Evolutionary conservation across 2,329 filamentous ascomycete species (phyloP).

Genomic region (Colletotrichum acutatum): DNA sequence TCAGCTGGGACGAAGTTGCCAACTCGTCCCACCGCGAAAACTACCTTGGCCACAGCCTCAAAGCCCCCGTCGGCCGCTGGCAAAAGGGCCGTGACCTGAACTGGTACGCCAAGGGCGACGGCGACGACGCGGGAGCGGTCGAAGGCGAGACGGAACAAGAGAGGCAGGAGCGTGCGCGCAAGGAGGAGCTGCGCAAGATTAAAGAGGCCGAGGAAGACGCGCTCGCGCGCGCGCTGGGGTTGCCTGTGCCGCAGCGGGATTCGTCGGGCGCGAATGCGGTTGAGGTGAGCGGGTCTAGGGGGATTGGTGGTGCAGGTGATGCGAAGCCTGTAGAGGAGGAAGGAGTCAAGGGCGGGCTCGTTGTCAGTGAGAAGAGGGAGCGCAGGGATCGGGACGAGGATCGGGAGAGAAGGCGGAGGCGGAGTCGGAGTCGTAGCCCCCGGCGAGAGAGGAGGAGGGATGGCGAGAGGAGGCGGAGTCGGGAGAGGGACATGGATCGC

Average conservation of each 20-base stretch:
- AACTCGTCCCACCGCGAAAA: constrained; percentile 89
- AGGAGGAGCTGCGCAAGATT: constrained; percentile 81
- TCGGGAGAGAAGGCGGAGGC: constrained; percentile 46
- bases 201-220: constrained; percentile 96
- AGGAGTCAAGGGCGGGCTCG: constrained; percentile 20
- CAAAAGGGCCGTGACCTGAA: constrained; percentile 78
- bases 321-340: constrained; percentile 38
- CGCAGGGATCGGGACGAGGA: constrained; percentile 43
- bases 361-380: constrained; percentile 38
- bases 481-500: constrained; percentile 9
- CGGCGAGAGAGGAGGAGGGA: constrained; percentile 41
- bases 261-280: constrained; percentile 75
- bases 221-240: constrained; percentile 82
- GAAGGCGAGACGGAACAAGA: constrained; percentile 69
- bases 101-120: constrained; percentile 71
- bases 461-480: constrained; percentile 37
- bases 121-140: constrained; percentile 57
- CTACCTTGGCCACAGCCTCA: constrained; percentile 88
- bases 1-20: constrained; percentile 96
- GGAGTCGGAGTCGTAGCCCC: constrained; percentile 48
- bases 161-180: constrained; percentile 69
- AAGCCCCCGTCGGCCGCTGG: constrained; percentile 93
- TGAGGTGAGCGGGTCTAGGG: constrained; percentile 61
- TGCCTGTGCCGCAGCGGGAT: constrained; percentile 74
- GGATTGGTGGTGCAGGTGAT: constrained; percentile 44